A percentile compares a stretch with the other conserved stretches of the same genome.
These are phyloP conservation scores for Albizia julibrissin DNA, from an alignment of 306 rosid species.

Conservation along the genomic window DNA sequence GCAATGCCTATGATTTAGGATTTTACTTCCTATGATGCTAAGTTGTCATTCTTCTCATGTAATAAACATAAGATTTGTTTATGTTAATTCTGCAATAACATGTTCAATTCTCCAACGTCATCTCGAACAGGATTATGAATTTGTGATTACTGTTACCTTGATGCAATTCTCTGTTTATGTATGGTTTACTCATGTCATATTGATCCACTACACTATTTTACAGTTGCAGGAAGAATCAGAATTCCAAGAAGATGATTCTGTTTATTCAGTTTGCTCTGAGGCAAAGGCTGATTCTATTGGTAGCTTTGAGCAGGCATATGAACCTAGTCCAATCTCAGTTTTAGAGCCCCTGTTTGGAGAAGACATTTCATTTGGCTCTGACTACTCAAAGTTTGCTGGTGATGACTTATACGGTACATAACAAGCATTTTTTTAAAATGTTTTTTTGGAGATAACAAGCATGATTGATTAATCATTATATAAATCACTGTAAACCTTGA, in stretches of 20 bases:
- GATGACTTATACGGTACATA: constrained; percentile 50
- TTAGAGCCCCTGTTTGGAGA: constrained; percentile 58
- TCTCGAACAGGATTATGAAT: neutral
- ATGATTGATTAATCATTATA: neutral
- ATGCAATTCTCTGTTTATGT: neutral
- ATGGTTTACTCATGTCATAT: neutral
- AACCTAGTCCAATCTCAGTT: constrained; percentile 82
- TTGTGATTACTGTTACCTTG: neutral
- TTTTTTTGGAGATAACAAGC: neutral
- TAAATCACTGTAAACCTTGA: neutral
- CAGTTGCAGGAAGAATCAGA: constrained; percentile 51
- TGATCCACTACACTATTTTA: constrained; percentile 17
- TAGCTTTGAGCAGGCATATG: constrained; percentile 50
- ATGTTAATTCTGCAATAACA: neutral
- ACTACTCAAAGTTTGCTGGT: constrained; percentile 30
- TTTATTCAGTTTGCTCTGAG: constrained; percentile 40
- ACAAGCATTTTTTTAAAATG: neutral
- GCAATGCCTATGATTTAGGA: neutral
- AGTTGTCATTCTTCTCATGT: neutral
- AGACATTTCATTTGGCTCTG: constrained; percentile 35
- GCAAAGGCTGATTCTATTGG: constrained; percentile 40
- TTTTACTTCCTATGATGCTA: neutral
- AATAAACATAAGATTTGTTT: neutral
- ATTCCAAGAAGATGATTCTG: constrained; percentile 42
- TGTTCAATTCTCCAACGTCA: neutral